phyloP scores from a whole-genome alignment of 2,329 filamentous ascomycete species.

The Nemania serpens region DNA sequence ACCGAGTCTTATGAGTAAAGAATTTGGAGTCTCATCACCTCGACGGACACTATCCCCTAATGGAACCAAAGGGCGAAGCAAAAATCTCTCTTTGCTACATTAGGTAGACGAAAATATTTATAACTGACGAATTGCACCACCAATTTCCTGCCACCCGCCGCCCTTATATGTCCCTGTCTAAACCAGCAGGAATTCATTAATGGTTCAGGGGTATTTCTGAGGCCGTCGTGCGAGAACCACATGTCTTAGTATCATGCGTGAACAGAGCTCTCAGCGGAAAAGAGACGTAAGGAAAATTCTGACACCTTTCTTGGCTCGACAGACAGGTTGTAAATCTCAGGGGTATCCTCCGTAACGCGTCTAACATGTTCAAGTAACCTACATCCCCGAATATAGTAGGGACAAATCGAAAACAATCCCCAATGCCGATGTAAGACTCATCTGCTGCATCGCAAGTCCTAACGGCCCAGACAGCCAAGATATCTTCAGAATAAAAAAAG shows the following conservation, averaged over 20 bases:
- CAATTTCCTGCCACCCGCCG: background rate
- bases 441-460: background rate
- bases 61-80: background rate
- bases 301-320: background rate
- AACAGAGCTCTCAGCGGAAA: conserved; percentile 15
- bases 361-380: conserved; percentile 10
- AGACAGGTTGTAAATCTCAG: conserved; percentile 14
- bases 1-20: too few relatives aligned
- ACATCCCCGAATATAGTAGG: conserved; percentile 7
- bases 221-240: background rate
- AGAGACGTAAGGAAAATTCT: background rate
- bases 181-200: background rate
- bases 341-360: conserved; percentile 26
- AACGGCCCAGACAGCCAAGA: background rate
- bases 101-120: background rate
- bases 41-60: background rate
- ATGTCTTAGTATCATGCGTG: background rate
- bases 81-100: background rate
- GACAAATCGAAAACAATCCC: background rate
- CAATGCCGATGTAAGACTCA: conserved; percentile 1
- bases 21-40: background rate
- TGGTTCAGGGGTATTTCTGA: background rate
- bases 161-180: background rate
- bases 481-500: background rate
- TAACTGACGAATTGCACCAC: background rate